Conservation (phyloP, 768 basidiomycete genomes). For the Hericium coralloides region DNA sequence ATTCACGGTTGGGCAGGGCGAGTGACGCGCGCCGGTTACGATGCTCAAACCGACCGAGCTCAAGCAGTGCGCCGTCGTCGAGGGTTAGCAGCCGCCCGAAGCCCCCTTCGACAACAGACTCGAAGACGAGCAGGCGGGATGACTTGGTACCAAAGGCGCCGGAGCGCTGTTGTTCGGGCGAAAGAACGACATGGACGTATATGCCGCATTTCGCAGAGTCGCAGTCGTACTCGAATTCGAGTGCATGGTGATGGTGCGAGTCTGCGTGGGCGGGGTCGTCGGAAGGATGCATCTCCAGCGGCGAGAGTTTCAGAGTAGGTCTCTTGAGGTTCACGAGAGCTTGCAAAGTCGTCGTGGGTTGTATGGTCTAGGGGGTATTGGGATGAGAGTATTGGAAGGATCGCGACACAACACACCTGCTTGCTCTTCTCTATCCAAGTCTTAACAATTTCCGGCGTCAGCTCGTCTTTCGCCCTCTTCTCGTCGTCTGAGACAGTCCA, state of each 20-base stretch:
- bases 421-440: slow-evolving; percentile 83
- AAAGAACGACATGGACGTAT: slow-evolving; percentile 65
- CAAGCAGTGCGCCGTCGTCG: slow-evolving; percentile 72
- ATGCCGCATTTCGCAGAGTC: slow-evolving; percentile 81
- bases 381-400: background rate
- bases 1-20: background rate
- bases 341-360: slow-evolving; percentile 89
- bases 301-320: slow-evolving; percentile 74
- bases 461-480: slow-evolving; percentile 58
- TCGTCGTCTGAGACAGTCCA: slow-evolving; percentile 59
- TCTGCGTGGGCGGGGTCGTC: slow-evolving; percentile 37
- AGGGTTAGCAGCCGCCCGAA: slow-evolving; percentile 69
- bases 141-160: slow-evolving; percentile 15
- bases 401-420: slow-evolving; percentile 44
- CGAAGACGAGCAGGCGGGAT: slow-evolving; percentile 51
- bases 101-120: slow-evolving; percentile 68
- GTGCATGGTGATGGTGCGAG: slow-evolving; percentile 56
- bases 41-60: slow-evolving; percentile 64
- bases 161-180: slow-evolving; percentile 51
- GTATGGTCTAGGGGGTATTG: slow-evolving; percentile 41
- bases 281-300: slow-evolving; percentile 35
- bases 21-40: slow-evolving; percentile 14
- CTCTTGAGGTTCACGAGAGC: slow-evolving; percentile 92
- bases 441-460: slow-evolving; percentile 76
- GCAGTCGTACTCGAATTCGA: slow-evolving; percentile 91